Base-by-base conservation (phyloP, 352 stramenopile genomes). In the Phytophthora pluvialis region DNA sequence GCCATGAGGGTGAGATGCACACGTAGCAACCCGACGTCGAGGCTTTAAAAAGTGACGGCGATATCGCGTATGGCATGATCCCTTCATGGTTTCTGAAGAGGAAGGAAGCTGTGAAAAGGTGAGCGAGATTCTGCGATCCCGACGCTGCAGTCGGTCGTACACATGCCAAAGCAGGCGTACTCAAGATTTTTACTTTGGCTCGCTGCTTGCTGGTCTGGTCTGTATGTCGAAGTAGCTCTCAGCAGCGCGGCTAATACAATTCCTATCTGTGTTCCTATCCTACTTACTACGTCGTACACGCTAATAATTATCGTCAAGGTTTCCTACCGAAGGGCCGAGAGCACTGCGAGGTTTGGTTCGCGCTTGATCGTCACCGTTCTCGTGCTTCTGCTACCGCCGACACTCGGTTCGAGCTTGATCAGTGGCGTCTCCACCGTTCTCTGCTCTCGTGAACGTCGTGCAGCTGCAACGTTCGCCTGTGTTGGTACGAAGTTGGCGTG, bases 401-500 rank as follows among this genome's bases (percentile, higher is more conserved):
- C 26, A 6, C n/a, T 43, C 21, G 48, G 16, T 25, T 68, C 52
- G 0, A 38, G 25, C 9, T 21, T 21, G 21, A 21, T 21, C 21
- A 21, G 21, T 21, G 21, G 21, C 21, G 21, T 21, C 21, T 21
- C 21, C 21, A 21, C 21, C 21, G 21, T 21, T 21, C 21, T 21
- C 21, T 21, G 21, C 21, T 21, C 21, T 21, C 31, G 31, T 35
- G 31, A 70, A 33, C 35, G 55, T 39, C 13, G 40, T 26, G 52
- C 13, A 3, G 25, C 38, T 7, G 32, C 67, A 51, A 57, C 32
- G 10, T 68, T 69, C 18, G 35, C 45, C 18, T 67, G 33, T 2
- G 56, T 72, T 3, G 55, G 60, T 25, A 73, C 62, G 39, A 93
- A 91, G 61, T 92, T 91, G n/a, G 77, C 68, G 47, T 93, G 78